These are phyloP conservation scores for Leccinum arenicola DNA, from an alignment of 768 basidiomycete species.

Conservation along the genomic window DNA sequence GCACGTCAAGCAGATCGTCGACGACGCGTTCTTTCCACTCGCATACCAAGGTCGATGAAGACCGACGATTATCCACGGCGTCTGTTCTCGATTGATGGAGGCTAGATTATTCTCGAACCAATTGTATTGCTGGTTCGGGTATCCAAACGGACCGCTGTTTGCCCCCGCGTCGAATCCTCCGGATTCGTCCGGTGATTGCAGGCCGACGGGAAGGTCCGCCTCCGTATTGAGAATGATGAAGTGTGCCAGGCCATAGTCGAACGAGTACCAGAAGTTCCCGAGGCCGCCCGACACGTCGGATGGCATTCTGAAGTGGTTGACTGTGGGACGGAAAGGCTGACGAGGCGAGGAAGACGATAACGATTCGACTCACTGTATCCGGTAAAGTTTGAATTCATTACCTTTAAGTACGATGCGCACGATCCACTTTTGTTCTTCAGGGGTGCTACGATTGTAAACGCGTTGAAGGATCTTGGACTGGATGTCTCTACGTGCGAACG, in stretches of 20 bases:
- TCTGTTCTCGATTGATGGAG: slow-evolving; percentile 20
- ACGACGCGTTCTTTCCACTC: slow-evolving; percentile 5
- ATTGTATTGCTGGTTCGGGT: slow-evolving; percentile 26
- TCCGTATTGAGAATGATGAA: slow-evolving; percentile 24
- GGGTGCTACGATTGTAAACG: slow-evolving; percentile 73
- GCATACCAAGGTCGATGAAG: slow-evolving; percentile 30
- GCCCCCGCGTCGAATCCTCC: slow-evolving; percentile 22
- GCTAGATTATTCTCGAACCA: slow-evolving; percentile 29
- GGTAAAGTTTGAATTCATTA: slow-evolving; percentile 26
- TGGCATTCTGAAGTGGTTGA: slow-evolving; percentile 30
- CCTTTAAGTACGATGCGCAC: slow-evolving; percentile 96
- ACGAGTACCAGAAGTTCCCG: slow-evolving; percentile 32
- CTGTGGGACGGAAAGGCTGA: slow-evolving; percentile 1
- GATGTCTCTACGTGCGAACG: slow-evolving; percentile 48
- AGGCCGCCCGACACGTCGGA: slow-evolving; percentile 24
- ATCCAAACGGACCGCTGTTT: slow-evolving; percentile 27
- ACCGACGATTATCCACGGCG: slow-evolving; percentile 29
- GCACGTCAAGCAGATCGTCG: slow-evolving; percentile 14
- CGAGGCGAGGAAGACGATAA: not conserved
- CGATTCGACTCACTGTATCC: slow-evolving; percentile 24
- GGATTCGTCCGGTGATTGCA: slow-evolving; percentile 22
- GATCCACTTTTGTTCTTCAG: slow-evolving; percentile 93
- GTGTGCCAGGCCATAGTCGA: slow-evolving; percentile 30
- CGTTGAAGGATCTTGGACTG: slow-evolving; percentile 76
- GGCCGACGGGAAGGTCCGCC: slow-evolving; percentile 25